Evolutionary conservation across 768 basidiomycete species (phyloP), one percentile per base, ranked within the genome.

Genomic region (Filobasidium wieringae): DNA sequence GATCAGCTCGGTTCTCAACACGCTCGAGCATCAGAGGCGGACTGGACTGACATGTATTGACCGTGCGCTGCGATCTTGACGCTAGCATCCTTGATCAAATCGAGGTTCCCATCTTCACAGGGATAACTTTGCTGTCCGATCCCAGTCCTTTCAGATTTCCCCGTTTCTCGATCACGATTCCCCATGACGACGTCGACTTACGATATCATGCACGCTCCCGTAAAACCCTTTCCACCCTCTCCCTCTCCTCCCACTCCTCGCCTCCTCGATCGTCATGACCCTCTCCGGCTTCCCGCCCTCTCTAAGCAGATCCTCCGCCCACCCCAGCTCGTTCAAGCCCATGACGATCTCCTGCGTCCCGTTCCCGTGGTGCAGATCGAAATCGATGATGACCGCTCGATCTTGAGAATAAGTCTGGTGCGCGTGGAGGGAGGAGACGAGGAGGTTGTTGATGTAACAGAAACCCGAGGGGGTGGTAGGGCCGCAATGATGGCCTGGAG

Each of bases 381-480:
- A 89, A 68, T 97, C 93, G 32, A 97, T 80, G 41, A 99, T 85
- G 29, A 91, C 79, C 1, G 88, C 78, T 24, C 88, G 82, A 37
- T 84, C 82, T 39, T 93, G 79, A 7, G 81, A 80, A 66, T 95
- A 32, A 30, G 9, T 4, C 24, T 12, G 58, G 78, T 37, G 64
- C 90, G 90, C 92, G 68, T 96, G 88, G 14, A 89, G 88, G 31
- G 90, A 90, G 0, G 80, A 91, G 2, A 96, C 80, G 0, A 85
- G 84, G 0, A 95, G 86, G 66, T 97, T 99, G 63, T 96, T 96
- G 30, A 95, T 80, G 64, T 92, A 95, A 72, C 93, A 96, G 71
- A 96, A 97, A 0, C 93, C 93, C 9, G 82, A 84, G 0, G 93
- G 93, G 0, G 81, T 81, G 59, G 90, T 82, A 72, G 91, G 89